Percentiles rank a stretch among this genome's conserved stretches.
Evolutionary conservation across 768 basidiomycete genomes (phyloP).

Genomic region (Suillus brevipes): DNA sequence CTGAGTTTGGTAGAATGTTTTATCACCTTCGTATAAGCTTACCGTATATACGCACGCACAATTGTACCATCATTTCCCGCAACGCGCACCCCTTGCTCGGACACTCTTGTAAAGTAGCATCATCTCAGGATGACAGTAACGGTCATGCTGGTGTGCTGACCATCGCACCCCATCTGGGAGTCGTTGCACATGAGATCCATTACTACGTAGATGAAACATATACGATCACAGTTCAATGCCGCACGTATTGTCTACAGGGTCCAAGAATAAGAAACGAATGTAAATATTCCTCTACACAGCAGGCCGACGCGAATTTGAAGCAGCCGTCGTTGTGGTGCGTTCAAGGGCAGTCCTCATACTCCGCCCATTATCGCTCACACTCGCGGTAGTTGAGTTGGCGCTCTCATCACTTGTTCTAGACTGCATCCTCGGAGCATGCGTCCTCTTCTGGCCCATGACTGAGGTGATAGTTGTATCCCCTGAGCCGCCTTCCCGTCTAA

Average conservation of each 20-base stretch:
- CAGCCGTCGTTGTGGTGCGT: constrained; percentile 4
- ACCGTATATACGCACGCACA: background rate
- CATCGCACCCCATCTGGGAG: background rate
- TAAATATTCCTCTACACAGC: constrained; percentile 6
- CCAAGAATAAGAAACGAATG: background rate
- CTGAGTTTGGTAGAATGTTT: background rate
- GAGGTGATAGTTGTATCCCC: constrained; percentile 13
- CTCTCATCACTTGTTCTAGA: constrained; percentile 1
- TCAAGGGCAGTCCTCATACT: constrained; percentile 2
- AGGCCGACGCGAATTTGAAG: constrained; percentile 3
- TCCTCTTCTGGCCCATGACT: constrained; percentile 2
- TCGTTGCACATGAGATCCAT: background rate
- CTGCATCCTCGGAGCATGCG: background rate
- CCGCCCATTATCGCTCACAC: constrained; percentile 1
- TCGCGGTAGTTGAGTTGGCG: background rate
- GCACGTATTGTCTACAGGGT: background rate
- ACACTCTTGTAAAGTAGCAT: background rate
- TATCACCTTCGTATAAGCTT: background rate
- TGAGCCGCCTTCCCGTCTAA: constrained; percentile 12
- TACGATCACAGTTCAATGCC: background rate
- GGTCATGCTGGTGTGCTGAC: background rate
- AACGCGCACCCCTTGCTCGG: background rate
- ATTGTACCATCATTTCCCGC: background rate
- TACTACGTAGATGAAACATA: background rate
- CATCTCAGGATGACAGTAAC: background rate